Evolutionary conservation across 2,329 filamentous ascomycete genomes (phyloP).

Genomic region (Alternaria triticimaculans): DNA sequence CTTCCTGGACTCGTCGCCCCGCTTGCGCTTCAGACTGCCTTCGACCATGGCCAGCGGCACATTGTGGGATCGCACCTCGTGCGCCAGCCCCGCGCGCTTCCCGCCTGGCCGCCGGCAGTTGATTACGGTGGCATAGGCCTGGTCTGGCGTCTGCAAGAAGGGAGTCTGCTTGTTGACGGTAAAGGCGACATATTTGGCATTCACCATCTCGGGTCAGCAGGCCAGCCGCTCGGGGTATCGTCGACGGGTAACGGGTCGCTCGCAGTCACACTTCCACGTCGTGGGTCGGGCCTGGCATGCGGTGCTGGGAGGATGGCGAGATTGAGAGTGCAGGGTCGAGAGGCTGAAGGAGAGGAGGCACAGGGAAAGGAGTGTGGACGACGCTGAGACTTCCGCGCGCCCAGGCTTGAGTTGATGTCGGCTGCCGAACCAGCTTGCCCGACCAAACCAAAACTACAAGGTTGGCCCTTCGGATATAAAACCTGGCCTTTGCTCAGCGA

Average conservation of each 20-base stretch:
- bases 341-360: slow-evolving; percentile 24
- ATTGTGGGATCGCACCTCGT: slow-evolving; percentile 39
- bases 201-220: slow-evolving; percentile 48
- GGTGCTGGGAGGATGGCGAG: slow-evolving; percentile 4
- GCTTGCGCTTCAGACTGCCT: slow-evolving; percentile 37
- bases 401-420: slow-evolving; percentile 33
- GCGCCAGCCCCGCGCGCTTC: slow-evolving; percentile 30
- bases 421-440: slow-evolving; percentile 31
- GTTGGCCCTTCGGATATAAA: slow-evolving; percentile 22
- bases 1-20: slow-evolving; percentile 18
- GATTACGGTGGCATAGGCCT: slow-evolving; percentile 43
- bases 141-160: slow-evolving; percentile 31
- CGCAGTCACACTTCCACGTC: slow-evolving; percentile 21
- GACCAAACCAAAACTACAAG: slow-evolving; percentile 19
- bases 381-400: slow-evolving; percentile 35
- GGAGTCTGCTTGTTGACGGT: slow-evolving; percentile 48
- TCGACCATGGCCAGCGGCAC: slow-evolving; percentile 39
- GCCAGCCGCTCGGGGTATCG: slow-evolving; percentile 36
- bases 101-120: slow-evolving; percentile 43
- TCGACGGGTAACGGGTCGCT: slow-evolving; percentile 16
- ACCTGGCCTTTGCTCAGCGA: slow-evolving; percentile 23
- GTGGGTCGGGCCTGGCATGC: slow-evolving; percentile 18
- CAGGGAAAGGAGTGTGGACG: slow-evolving; percentile 27
- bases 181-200: slow-evolving; percentile 48
- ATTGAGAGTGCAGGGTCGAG: slow-evolving; percentile 17